Base-by-base conservation (phyloP, 331 rosid genomes). In the Malus hybrid region DNA sequence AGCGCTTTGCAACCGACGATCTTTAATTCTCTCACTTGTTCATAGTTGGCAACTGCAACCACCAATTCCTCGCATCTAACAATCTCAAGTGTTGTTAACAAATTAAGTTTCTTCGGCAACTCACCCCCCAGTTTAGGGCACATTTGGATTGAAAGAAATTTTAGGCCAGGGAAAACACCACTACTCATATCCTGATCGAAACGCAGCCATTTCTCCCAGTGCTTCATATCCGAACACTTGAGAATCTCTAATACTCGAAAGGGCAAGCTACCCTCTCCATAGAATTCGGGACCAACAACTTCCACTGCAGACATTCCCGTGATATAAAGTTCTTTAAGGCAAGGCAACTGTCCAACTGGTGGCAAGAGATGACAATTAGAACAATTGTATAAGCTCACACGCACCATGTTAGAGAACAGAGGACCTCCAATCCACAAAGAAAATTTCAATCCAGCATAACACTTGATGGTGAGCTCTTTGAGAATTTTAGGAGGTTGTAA, bases 71-170 rank as follows among this genome's bases (percentile, higher is more conserved):
- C 1, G 55, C 55, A 48, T 5, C 7, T 6, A 22, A 1, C 3
- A 32, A 82, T 59, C 33, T 5, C 1, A 12, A 78, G 36, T 14
- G 27, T 50, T 57, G 22, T 10, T 27, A 78, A 39, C 19, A 39
- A 82, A 29, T 62, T 70, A 65, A 73, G 74, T 34, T 55, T 22
- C 20, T 63, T 61, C 0, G 82, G 85, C 39, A 82, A 16, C 9
- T 11, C 34, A 12, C 80, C 82, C 54, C 55, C 44, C 48, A 74
- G 66, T 32, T 64, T 78, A 69, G 82, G 85, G 27, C 85, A 82
- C 10, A 34, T n/a, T 5, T 0, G 20, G 18, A 78, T 64, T 8
- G 56, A 78, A 57, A 82, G 74, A n/a, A 42, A 46, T 11, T 34
- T 34, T 55, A 73, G 54, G 14, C 13, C 9, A 20, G 76, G 70